A percentile compares a stretch with the other conserved stretches of the same genome.
Conservation (phyloP, 2,329 filamentous ascomycete species). For the Furcasterigmium furcatum region DNA sequence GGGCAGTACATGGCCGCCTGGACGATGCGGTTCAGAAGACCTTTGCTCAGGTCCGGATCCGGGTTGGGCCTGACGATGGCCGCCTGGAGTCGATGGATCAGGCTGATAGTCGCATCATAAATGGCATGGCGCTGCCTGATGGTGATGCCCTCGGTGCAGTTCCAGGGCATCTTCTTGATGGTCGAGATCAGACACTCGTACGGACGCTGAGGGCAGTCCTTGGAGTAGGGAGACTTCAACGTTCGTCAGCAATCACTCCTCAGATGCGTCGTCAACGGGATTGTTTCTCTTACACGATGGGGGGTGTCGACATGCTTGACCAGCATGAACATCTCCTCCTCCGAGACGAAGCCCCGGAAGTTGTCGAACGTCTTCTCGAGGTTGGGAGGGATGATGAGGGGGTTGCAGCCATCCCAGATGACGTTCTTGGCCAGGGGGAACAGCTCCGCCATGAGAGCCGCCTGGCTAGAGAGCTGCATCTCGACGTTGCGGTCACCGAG, state of each 20-base stretch:
- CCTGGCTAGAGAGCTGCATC: constrained; percentile 53
- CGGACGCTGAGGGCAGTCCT: constrained; percentile 59
- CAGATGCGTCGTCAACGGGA: background rate
- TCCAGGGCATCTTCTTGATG: constrained; percentile 61
- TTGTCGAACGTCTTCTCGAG: constrained; percentile 41
- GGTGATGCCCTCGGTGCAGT: constrained; percentile 52
- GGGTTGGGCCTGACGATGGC: background rate
- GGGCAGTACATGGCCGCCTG: constrained; percentile 52
- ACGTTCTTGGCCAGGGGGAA: constrained; percentile 58
- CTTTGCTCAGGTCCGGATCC: constrained; percentile 41
- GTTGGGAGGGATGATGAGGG: constrained; percentile 31
- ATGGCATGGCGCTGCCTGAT: constrained; percentile 52
- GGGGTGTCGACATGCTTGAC: constrained; percentile 61
- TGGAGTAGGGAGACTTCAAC: constrained; percentile 55
- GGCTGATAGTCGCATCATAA: constrained; percentile 44
- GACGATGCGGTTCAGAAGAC: constrained; percentile 51
- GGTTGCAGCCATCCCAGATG: constrained; percentile 47
- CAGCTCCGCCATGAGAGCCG: constrained; percentile 55
- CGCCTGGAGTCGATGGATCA: constrained; percentile 28
- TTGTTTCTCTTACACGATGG: constrained; percentile 48
- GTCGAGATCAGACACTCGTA: constrained; percentile 66
- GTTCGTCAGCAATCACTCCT: constrained; percentile 1
- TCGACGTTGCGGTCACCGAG: constrained; percentile 57
- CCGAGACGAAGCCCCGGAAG: constrained; percentile 58
- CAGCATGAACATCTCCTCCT: constrained; percentile 62